A percentile compares a stretch with the other conserved stretches of the same genome.
Evolutionary conservation across 2,329 filamentous ascomycete species (phyloP).

Genomic region (Fusarium algeriense): DNA sequence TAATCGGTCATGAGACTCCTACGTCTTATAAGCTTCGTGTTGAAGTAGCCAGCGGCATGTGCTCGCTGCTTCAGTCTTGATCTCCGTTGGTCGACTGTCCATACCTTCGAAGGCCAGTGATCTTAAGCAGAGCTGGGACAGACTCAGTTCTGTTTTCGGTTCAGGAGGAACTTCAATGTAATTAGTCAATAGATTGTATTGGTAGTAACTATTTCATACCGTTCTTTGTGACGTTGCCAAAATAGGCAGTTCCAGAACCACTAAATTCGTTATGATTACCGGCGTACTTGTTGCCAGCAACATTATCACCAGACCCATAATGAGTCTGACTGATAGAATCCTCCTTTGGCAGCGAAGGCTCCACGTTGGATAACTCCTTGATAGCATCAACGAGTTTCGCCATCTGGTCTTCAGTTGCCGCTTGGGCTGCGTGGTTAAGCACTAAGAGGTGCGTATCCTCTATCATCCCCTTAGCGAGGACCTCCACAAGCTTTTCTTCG

Average conservation of each 20-base stretch:
- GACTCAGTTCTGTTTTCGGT: rapidly evolving
- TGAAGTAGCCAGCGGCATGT: not conserved
- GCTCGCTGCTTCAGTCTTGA: rapidly evolving
- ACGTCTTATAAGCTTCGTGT: rapidly evolving
- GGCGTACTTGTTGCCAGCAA: not conserved
- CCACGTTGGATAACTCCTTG: rapidly evolving
- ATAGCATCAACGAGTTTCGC: not conserved
- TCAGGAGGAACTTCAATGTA: rapidly evolving
- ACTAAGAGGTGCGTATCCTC: not conserved
- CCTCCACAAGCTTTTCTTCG: not conserved
- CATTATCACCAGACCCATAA: not conserved
- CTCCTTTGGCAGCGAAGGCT: rapidly evolving
- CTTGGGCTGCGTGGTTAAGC: not conserved
- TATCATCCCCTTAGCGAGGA: not conserved
- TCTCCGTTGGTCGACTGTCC: not conserved
- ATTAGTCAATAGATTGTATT: no score
- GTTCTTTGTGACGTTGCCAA: not conserved
- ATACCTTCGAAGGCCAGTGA: not conserved
- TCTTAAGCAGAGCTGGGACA: rapidly evolving
- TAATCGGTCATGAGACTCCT: not conserved
- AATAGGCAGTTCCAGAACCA: not conserved
- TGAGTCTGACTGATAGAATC: not conserved
- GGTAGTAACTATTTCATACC: not conserved
- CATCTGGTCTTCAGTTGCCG: not conserved
- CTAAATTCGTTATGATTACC: not conserved